Percentiles rank a stretch among this genome's conserved stretches.
Evolutionary conservation across 202 grass and related monocot genomes (phyloP).

Genomic region (Digitaria exilis): DNA sequence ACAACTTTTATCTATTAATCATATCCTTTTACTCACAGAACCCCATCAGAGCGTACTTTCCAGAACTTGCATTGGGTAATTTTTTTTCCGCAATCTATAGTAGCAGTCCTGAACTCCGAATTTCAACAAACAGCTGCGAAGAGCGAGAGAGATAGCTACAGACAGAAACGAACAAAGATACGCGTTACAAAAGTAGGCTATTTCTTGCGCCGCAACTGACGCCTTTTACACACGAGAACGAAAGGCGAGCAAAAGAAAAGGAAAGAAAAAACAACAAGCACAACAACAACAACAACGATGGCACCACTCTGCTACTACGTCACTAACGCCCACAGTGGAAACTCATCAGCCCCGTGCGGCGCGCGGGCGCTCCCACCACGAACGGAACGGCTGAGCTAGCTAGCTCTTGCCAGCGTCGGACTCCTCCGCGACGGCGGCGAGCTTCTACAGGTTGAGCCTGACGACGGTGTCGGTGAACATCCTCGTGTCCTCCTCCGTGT

Average conservation of each 20-base stretch:
- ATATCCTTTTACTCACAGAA: too few relatives aligned
- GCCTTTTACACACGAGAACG: constrained; percentile 7
- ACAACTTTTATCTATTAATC: too few relatives aligned
- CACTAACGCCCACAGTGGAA: too few relatives aligned
- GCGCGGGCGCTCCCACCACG: too few relatives aligned
- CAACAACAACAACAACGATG: constrained; percentile 15
- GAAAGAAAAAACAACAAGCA: background rate
- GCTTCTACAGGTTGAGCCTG: constrained; percentile 92
- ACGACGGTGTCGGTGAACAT: constrained; percentile 93
- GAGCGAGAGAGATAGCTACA: background rate
- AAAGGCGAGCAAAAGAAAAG: too few relatives aligned
- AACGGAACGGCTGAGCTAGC: background rate
- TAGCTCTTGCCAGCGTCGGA: background rate
- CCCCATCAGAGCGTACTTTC: too few relatives aligned
- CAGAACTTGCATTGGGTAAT: too few relatives aligned
- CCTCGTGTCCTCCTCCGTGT: constrained; percentile 76
- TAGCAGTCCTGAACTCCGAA: background rate
- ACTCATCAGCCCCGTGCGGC: too few relatives aligned
- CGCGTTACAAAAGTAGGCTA: constrained; percentile 22
- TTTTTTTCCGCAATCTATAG: too few relatives aligned
- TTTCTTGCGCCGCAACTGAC: background rate
- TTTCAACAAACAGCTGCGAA: background rate
- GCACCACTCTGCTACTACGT: background rate
- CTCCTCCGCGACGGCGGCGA: constrained; percentile 40
- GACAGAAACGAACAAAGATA: constrained; percentile 8